Evolutionary conservation across 805 yeast species (phyloP), one percentile per base, ranked within the genome.

Genomic region (Sporopachydermia lactativora): DNA sequence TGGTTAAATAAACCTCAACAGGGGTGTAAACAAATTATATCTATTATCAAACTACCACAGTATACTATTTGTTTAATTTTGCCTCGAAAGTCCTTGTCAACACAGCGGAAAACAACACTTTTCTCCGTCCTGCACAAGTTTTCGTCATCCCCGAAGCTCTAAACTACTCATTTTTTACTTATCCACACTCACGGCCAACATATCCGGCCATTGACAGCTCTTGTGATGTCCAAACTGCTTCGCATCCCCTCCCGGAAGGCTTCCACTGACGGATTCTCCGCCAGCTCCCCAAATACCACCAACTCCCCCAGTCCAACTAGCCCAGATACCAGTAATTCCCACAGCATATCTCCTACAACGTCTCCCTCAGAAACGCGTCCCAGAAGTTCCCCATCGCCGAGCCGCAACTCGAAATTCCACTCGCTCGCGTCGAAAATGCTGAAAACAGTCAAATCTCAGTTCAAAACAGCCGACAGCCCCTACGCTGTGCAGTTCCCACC

Each of bases 111-210:
- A n/a, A n/a, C n/a, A n/a, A n/a, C n/a, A n/a, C n/a, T n/a, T 24
- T 24, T n/a, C 34, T 24, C 34, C 34, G 13, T n/a, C 34, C 13
- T n/a, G 34, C 13, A 13, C 34, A 24, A 13, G 13, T 24, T n/a
- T n/a, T 24, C 34, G n/a, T 24, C 34, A 13, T 24, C 34, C n/a
- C 13, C n/a, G n/a, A 24, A 24, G 13, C 13, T 13, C 34, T 24
- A 13, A 24, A 13, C 34, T 13, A n/a, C 13, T n/a, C 34, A 24
- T 13, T 13, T n/a, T 13, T 13, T 13, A n/a, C 34, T n/a, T n/a
- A n/a, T n/a, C 34, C 34, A 24, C 34, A 24, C n/a, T 38, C 40
- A 13, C 47, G 24, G 14, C 49, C 45, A 13, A 81, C 35, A 65
- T 80, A 15, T 76, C 86, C n/a, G n/a, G n/a, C n/a, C n/a, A n/a